A percentile compares a stretch with the other conserved stretches of the same genome.
phyloP scores from a whole-genome alignment of 768 basidiomycete species.

The Pulveroboletus frians region DNA sequence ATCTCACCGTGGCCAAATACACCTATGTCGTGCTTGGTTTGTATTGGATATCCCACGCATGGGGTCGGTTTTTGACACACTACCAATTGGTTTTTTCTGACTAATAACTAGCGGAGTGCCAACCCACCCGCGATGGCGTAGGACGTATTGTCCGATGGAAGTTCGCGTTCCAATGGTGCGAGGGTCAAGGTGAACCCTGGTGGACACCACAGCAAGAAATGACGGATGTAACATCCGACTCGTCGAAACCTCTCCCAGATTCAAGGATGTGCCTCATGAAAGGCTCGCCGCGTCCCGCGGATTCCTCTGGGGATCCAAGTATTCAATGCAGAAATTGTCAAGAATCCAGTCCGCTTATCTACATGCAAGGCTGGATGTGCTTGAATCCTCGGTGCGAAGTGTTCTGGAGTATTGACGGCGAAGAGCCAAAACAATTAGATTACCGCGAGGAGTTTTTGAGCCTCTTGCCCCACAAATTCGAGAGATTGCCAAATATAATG shows the following conservation, averaged over 20 bases:
- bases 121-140: constrained; percentile 42
- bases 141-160: constrained; percentile 71
- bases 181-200: constrained; percentile 58
- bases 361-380: constrained; percentile 56
- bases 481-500: constrained; percentile 35
- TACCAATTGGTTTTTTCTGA: constrained; percentile 15
- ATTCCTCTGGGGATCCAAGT: not conserved
- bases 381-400: constrained; percentile 49
- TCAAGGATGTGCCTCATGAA: not conserved
- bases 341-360: constrained; percentile 47
- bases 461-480: constrained; percentile 29
- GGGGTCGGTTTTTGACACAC: constrained; percentile 25
- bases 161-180: constrained; percentile 82
- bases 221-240: not conserved
- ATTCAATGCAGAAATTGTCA: constrained; percentile 41
- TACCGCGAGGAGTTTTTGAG: constrained; percentile 48
- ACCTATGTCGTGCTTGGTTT: constrained; percentile 51
- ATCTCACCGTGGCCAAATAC: constrained; percentile 46
- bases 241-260: not conserved
- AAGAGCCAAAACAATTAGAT: constrained; percentile 34
- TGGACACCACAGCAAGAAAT: constrained; percentile 30
- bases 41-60: constrained; percentile 66
- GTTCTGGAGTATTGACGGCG: constrained; percentile 47
- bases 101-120: constrained; percentile 48
- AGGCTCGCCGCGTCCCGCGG: not conserved